Evolutionary conservation across 768 basidiomycete species (phyloP), one percentile per base, ranked within the genome.

Genomic region (Rhizopogon vesiculosus): DNA sequence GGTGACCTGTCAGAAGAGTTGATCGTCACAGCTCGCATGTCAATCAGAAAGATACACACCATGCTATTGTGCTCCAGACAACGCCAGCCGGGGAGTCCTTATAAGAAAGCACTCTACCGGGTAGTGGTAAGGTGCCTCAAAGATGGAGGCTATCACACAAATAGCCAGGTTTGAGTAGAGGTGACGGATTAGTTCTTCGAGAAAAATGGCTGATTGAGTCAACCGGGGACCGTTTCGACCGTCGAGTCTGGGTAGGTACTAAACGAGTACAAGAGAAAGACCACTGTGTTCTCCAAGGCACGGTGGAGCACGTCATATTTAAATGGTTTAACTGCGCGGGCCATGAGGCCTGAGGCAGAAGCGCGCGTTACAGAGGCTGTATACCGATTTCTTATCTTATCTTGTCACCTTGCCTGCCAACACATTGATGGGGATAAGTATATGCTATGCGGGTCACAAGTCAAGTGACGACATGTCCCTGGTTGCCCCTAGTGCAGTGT

Each of bases 301-400:
- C 8, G 15, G 43, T 53, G 56, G 43, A 56, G 35, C 35, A 9
- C 6, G 42, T 43, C 52, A 19, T 54, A 53, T 56, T 53, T 56
- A 45, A 52, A 29, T 7, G 25, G 42, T 22, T 42, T 52, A 38
- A 18, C 25, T 25, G 4, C 42, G 29, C 25, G 51, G 18, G 5
- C 31, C 41, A 29, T 22, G 51, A 41, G 25, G 51, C 42, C n/a
- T 22, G 51, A 41, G 25, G 51, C 42, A 28, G 28, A 28, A 15
- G 46, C 46, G 46, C 19, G 46, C 46, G 46, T 13, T 49, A 19
- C 4, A 13, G n/a, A 31, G n/a, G 45, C 31, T 46, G 45, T 31
- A 18, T 18, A 29, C n/a, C 7, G n/a, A 19, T 19, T 33, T 7
- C 22, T 25, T 5, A 12, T 5, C 1, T 35, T 5, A 35, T 22